Percentiles rank a stretch among this genome's conserved stretches.
Evolutionary conservation across 192 early-diverging fungal genomes (phyloP).

Genomic region (Thamnidium elegans): DNA sequence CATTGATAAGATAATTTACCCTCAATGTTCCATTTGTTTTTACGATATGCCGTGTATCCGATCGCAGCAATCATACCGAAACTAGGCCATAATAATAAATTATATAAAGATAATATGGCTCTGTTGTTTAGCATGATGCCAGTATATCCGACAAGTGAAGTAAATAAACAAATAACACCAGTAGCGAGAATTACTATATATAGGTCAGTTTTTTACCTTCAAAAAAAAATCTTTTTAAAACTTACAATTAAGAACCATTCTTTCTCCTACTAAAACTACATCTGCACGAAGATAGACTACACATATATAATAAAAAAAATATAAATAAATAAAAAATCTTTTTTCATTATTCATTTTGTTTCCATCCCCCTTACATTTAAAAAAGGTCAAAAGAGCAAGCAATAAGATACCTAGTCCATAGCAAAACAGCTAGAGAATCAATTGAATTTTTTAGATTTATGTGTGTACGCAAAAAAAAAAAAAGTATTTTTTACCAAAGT

Average conservation of each 20-base stretch:
- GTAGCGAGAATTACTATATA: constrained; percentile 37
- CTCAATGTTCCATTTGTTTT: constrained; percentile 31
- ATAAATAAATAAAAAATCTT: neutral
- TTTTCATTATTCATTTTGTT: no score
- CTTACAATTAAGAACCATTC: constrained; percentile 29
- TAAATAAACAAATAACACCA: constrained; percentile 34
- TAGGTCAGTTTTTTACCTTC: neutral
- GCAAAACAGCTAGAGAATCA: constrained; percentile 29
- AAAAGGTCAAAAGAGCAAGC: constrained; percentile 24
- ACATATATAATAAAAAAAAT: neutral
- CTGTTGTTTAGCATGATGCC: constrained; percentile 51
- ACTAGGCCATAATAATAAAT: constrained; percentile 44
- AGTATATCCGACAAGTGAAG: constrained; percentile 40
- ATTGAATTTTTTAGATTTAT: neutral
- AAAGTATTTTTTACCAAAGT: constrained; percentile 34
- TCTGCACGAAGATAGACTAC: constrained; percentile 36
- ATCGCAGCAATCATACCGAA: constrained; percentile 47
- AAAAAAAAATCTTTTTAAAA: neutral
- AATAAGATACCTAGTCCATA: constrained; percentile 28
- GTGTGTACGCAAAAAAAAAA: neutral
- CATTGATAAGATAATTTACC: constrained; percentile 39
- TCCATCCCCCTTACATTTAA: constrained; percentile 25
- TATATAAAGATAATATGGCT: constrained; percentile 39
- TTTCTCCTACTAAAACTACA: constrained; percentile 32
- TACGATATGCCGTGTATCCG: constrained; percentile 44